Evolutionary conservation across 345 rosid species (phyloP), one percentile per base, ranked within the genome.

Genomic region (Eucalyptus pauciflora): DNA sequence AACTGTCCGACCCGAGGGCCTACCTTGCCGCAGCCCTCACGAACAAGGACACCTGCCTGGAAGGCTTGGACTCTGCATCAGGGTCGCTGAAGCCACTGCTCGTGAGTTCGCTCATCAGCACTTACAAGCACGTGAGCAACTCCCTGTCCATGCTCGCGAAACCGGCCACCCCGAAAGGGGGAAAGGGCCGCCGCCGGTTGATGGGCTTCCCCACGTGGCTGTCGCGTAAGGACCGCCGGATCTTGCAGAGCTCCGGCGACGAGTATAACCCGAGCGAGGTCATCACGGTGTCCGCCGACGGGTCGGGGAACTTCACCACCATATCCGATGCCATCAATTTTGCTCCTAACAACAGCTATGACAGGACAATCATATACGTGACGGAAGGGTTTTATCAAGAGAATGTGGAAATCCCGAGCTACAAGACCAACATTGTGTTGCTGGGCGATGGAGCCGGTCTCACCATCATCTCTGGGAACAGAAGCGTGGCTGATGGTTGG

Each of bases 31-130:
- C 98, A 41, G 96, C 97, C 76, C 92, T 96, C 27, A 96, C 98
- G 6, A 97, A 97, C 96, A 95, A 95, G 95, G 93, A 91, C 89
- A 97, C 99, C 6, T 97, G 99, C 92, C 92, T 96, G 51, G 99
- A 97, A 87, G 98, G 97, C 49, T 93, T 97, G 37, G 92, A 93
- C 85, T 92, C 96, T 8, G 98, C 97, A 64, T 92, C 98, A 1
- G 99, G 99, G 71, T 90, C 96, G 2, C 86, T 92, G 71, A 95
- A 94, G 91, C 92, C 96, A n/a, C 87, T 87, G 33, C 87, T 97
- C 2, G 90, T 95, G 51, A 91, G 87, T 67, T 93, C 97, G 46
- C 45, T 97, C 51, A 81, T 46, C 6, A 88, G 54, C 87, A 92
- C 98, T 86, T 97, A 96, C 91, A 88, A 93, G 91, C 98, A 96